A percentile compares a stretch with the other conserved stretches of the same genome.
phyloP scores from a whole-genome alignment of 1,284 basidiomycete species.

The Malassezia caprae region DNA sequence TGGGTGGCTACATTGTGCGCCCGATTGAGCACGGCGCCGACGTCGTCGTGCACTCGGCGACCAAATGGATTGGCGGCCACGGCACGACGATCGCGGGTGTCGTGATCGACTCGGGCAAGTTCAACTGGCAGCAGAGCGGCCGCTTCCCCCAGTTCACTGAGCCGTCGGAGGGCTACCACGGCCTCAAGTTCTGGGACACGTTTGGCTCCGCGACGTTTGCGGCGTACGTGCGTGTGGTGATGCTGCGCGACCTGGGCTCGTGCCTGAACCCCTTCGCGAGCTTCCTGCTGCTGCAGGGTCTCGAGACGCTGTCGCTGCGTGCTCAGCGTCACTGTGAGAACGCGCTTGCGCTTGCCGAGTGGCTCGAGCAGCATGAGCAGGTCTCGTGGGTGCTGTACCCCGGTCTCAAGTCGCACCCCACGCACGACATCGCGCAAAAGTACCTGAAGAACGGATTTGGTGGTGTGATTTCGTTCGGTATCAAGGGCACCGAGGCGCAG shows the following conservation, averaged over 20 bases:
- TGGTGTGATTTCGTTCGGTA: conserved; percentile 70
- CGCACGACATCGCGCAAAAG: conserved; percentile 57
- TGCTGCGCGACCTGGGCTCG: conserved; percentile 69
- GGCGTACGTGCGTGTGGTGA: conserved; percentile 62
- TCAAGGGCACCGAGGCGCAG: conserved; percentile 58
- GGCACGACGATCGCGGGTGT: conserved; percentile 79
- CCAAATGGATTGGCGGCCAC: conserved; percentile 85
- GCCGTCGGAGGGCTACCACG: conserved; percentile 75
- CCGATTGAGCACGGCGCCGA: conserved; percentile 73
- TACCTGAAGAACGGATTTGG: conserved; percentile 54
- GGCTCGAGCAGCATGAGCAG: conserved; percentile 61
- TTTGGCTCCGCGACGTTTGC: conserved; percentile 66
- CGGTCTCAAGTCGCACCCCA: conserved; percentile 60
- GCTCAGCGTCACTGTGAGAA: conserved; percentile 67
- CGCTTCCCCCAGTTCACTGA: conserved; percentile 73
- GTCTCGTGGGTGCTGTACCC: conserved; percentile 75
- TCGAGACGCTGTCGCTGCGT: conserved; percentile 74
- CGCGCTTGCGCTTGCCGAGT: conserved; percentile 63
- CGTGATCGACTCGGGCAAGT: conserved; percentile 68
- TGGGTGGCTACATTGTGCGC: conserved; percentile 64
- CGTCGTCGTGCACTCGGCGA: conserved; percentile 76
- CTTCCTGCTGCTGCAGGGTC: conserved; percentile 71
- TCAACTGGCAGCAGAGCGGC: conserved; percentile 68
- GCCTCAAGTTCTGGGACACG: conserved; percentile 54
- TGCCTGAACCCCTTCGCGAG: conserved; percentile 69